phyloP scores from a whole-genome alignment of 768 basidiomycete species.

The Leccinum olivaceopallidum region DNA sequence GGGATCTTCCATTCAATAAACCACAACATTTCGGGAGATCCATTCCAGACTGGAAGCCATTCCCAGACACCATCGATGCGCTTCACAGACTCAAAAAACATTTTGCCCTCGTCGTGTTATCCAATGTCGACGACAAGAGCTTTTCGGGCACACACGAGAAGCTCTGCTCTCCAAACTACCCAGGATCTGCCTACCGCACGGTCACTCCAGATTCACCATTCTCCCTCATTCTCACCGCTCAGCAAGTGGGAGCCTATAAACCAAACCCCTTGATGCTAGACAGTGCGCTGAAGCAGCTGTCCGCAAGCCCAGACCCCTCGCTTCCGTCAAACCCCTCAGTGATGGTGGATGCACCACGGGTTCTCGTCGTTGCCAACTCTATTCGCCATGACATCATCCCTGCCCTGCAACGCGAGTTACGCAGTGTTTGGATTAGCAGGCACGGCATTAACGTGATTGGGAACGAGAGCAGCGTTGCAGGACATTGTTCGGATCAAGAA shows the following conservation, averaged over 20 bases:
- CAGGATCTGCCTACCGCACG: slow-evolving; percentile 39
- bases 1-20: slow-evolving; percentile 10
- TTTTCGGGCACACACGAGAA: slow-evolving; percentile 60
- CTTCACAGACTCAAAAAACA: slow-evolving; percentile 58
- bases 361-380: slow-evolving; percentile 70
- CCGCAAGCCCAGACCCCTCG: slow-evolving; percentile 16
- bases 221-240: slow-evolving; percentile 65
- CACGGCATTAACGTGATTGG: slow-evolving; percentile 26
- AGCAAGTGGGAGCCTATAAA: slow-evolving; percentile 75
- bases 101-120: slow-evolving; percentile 72
- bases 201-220: slow-evolving; percentile 54
- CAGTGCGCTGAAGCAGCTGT: slow-evolving; percentile 28
- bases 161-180: slow-evolving; percentile 34
- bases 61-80: slow-evolving; percentile 64
- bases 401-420: slow-evolving; percentile 54
- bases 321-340: slow-evolving; percentile 22
- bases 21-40: slow-evolving; percentile 60
- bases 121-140: slow-evolving; percentile 70
- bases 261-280: slow-evolving; percentile 50
- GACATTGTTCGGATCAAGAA: slow-evolving; percentile 32
- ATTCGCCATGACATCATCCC: slow-evolving; percentile 66
- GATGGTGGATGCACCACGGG: slow-evolving; percentile 39
- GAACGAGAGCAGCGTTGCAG: slow-evolving; percentile 35
- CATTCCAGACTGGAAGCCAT: slow-evolving; percentile 61
- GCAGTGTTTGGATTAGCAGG: slow-evolving; percentile 68